Evolutionary conservation across 441 rosid species (phyloP).

Genomic region (Bruguiera hainesii): DNA sequence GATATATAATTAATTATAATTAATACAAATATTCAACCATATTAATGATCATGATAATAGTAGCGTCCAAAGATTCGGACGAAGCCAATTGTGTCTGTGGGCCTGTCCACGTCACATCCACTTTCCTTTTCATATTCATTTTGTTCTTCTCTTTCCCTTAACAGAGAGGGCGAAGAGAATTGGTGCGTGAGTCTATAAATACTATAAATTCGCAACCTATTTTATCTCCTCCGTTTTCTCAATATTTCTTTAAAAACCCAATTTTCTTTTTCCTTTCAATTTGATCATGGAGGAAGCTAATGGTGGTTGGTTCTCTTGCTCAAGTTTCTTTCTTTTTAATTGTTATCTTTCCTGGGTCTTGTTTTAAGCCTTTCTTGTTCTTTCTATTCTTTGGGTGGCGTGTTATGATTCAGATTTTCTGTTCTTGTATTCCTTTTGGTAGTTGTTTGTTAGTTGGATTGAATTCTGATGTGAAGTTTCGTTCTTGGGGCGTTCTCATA

Average conservation of each 20-base stretch:
- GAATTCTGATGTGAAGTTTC: background rate
- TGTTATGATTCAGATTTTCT: background rate
- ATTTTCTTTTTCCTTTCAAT: background rate
- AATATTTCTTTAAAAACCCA: constrained; percentile 12
- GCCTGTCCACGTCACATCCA: no score
- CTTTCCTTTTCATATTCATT: no score
- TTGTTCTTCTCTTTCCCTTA: no score
- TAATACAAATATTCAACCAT: no score
- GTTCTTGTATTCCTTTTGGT: background rate
- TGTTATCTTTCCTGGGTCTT: background rate
- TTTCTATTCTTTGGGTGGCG: background rate
- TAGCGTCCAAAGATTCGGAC: no score
- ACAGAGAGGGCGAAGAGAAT: background rate
- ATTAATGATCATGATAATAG: no score
- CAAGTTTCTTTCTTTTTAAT: background rate
- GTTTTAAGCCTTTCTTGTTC: background rate
- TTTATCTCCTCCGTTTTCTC: background rate
- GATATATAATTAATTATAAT: no score
- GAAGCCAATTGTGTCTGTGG: no score
- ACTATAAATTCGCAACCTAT: constrained; percentile 13
- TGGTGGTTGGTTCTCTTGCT: constrained; percentile 20
- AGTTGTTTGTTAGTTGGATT: background rate
- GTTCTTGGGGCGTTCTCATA: no score
- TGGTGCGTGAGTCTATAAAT: constrained; percentile 1
- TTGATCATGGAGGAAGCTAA: constrained; percentile 34